Conservation (phyloP, 805 yeast genomes). For the Wickerhamiella qilinensis region DNA sequence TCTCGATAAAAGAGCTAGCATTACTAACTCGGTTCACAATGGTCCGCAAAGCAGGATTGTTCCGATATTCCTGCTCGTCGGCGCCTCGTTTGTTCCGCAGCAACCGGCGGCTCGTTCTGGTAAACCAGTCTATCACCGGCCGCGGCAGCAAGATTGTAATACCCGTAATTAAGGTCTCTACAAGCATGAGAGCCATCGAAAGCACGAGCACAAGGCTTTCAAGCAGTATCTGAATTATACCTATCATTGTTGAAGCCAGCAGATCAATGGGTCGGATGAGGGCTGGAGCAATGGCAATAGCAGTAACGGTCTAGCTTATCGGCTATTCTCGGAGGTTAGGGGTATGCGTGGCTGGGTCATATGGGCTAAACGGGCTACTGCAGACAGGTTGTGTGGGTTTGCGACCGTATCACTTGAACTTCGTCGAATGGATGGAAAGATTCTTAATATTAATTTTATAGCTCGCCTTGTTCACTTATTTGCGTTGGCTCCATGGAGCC, state of each 20-base stretch:
- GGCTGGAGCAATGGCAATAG: no score
- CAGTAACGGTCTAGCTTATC: no score
- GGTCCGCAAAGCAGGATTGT: conserved; percentile 3
- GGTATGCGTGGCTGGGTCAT: no score
- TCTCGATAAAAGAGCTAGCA: conserved; percentile 33
- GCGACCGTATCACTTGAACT: no score
- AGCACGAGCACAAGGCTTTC: neutral
- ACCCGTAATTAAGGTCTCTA: conserved; percentile 12
- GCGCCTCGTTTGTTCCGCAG: conserved; percentile 5
- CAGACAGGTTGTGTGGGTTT: no score
- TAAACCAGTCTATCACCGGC: conserved; percentile 8
- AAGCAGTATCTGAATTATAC: neutral
- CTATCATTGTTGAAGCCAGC: neutral
- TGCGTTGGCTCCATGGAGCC: no score
- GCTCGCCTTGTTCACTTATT: no score
- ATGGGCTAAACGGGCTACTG: no score
- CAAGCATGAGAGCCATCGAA: conserved; percentile 10
- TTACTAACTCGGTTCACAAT: conserved; percentile 6
- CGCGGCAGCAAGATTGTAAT: conserved; percentile 13
- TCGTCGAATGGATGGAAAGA: no score
- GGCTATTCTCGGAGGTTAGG: no score
- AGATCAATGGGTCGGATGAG: no score
- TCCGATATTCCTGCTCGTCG: conserved; percentile 6
- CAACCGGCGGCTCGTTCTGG: conserved; percentile 4
- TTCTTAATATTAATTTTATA: no score